Base-by-base conservation (phyloP, 1,284 basidiomycete species). In the Heterobasidion irregulare region DNA sequence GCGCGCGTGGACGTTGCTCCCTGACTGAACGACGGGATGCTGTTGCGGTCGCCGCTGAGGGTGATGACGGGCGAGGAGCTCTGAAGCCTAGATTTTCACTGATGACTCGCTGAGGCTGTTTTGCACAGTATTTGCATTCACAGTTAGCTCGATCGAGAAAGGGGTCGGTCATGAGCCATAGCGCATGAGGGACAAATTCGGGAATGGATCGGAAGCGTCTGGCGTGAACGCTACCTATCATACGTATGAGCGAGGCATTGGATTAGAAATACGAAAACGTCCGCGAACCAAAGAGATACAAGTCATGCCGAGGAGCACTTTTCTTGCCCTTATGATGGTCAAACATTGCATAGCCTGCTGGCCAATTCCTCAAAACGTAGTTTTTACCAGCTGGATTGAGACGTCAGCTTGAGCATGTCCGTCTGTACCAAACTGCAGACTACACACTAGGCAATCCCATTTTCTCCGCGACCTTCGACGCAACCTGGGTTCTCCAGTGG, bases 181-280 rank as follows among this genome's bases (percentile, higher is more conserved):
- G 71, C 2, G 87, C 86, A 64, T 93, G 90, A 4, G 88, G 88
- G 47, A 86, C 78, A 64, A 92, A 89, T 64, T 93, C 90, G 54
- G 85, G 84, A 9, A 82, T 73, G 4, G 89, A 92, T 45, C 91
- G 85, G 67, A 91, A 93, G 44, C 78, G 76, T 34, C 64, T 69
- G 47, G 70, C 68, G 32, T 68, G 57, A 36, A 62, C 59, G 5
- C 80, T 82, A 50, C 80, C 82, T 77, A 45, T 33, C 9, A 36
- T 33, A 50, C 33, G 48, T 33, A 7, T 15, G 48, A 35, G 16
- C 47, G 48, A 52, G 43, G 26, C 26, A 26, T 26, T 26, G 18
- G 15, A 48, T 50, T 43, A 57, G 43, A 38, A 57, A 41, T 34
- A 46, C 38, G 53, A 43, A 13, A 36, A 47, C 50, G 16, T 47